phyloP scores from a whole-genome alignment of 2,329 filamentous ascomycete genomes.

The Alternaria conjuncta region DNA sequence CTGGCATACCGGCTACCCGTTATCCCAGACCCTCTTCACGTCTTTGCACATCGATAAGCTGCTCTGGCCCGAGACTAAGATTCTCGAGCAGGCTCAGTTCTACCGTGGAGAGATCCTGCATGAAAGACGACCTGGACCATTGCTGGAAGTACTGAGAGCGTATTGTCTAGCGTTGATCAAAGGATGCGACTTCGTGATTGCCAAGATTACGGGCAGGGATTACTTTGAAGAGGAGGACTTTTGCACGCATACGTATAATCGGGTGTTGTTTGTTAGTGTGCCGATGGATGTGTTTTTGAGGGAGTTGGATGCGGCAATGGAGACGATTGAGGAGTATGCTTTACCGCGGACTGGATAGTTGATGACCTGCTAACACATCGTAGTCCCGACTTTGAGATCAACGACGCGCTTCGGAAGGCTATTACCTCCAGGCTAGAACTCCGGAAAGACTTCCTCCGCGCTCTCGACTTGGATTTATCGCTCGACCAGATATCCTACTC shows the following conservation, averaged over 20 bases:
- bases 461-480: slow-evolving; percentile 52
- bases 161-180: slow-evolving; percentile 89
- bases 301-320: slow-evolving; percentile 41
- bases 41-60: slow-evolving; percentile 88
- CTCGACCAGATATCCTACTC: slow-evolving; percentile 32
- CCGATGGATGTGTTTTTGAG: slow-evolving; percentile 43
- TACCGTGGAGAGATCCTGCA: slow-evolving; percentile 54
- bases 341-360: not conserved
- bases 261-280: slow-evolving; percentile 68
- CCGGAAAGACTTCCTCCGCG: slow-evolving; percentile 67
- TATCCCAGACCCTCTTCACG: slow-evolving; percentile 93
- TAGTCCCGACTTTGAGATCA: slow-evolving; percentile 37
- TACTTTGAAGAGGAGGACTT: slow-evolving; percentile 99
- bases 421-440: slow-evolving; percentile 71
- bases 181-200: slow-evolving; percentile 78
- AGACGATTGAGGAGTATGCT: slow-evolving; percentile 40
- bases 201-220: slow-evolving; percentile 79
- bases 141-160: slow-evolving; percentile 70
- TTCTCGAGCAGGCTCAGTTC: slow-evolving; percentile 67
- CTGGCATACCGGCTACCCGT: slow-evolving; percentile 94
- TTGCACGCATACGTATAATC: slow-evolving; percentile 87
- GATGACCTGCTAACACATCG: slow-evolving; percentile 13
- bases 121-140: slow-evolving; percentile 29
- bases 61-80: slow-evolving; percentile 71
- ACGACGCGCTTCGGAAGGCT: slow-evolving; percentile 56